These are phyloP conservation scores for Suhomyces chickasaworum DNA, from an alignment of 1,139 yeast species.

Conservation along the genomic window DNA sequence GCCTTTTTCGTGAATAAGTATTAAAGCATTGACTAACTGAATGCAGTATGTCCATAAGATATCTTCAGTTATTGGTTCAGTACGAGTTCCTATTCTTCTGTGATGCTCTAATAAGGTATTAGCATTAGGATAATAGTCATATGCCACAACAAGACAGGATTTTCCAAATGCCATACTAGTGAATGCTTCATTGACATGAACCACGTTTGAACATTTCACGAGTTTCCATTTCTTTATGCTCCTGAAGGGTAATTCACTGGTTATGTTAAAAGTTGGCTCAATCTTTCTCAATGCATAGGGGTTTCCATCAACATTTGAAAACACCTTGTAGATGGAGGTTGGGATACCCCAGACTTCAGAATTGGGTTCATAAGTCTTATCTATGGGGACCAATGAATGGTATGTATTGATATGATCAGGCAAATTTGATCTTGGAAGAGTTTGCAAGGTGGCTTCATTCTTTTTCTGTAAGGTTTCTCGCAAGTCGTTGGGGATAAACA, in stretches of 20 bases:
- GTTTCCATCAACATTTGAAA: conserved; percentile 76
- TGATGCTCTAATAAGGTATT: conserved; percentile 54
- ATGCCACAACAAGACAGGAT: conserved; percentile 43
- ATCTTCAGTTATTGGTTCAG: conserved; percentile 60
- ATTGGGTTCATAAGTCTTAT: conserved; percentile 55
- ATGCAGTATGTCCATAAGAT: conserved; percentile 73
- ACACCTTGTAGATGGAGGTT: conserved; percentile 74
- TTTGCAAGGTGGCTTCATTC: conserved; percentile 80
- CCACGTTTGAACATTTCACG: conserved; percentile 63
- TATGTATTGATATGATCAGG: conserved; percentile 82
- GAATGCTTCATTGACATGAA: conserved; percentile 76
- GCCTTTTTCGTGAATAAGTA: conserved; percentile 60
- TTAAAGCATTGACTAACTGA: conserved; percentile 71
- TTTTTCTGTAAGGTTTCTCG: conserved; percentile 72
- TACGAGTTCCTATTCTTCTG: conserved; percentile 34
- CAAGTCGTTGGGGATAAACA: conserved; percentile 73
- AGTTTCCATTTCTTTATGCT: conserved; percentile 49
- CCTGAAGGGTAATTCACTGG: conserved; percentile 54
- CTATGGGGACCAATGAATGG: conserved; percentile 86
- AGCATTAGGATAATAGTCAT: conserved; percentile 70
- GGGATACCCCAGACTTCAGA: conserved; percentile 61
- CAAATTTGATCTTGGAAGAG: conserved; percentile 58
- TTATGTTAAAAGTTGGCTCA: conserved; percentile 48
- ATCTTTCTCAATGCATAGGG: conserved; percentile 76
- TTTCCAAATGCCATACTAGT: conserved; percentile 88